Conservation (phyloP, 257 asterid genomes). For the Marsdenia floribunda region DNA sequence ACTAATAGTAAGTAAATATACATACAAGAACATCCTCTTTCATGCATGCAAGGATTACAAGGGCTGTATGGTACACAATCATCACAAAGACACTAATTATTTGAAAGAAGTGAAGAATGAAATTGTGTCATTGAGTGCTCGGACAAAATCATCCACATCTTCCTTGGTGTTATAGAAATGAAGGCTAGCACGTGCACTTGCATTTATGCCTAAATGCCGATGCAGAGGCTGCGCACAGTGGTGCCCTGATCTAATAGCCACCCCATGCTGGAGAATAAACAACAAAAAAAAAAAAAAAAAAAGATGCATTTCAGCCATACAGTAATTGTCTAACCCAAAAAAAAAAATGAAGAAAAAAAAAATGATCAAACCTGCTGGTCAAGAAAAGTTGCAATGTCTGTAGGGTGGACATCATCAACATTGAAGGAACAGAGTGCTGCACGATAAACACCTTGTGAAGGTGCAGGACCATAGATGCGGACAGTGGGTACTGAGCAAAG, state of each 20-base stretch:
- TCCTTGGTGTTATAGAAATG: conserved; percentile 92
- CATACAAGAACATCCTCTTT: conserved; percentile 5
- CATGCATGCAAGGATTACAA: not conserved
- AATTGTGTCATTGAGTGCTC: conserved; percentile 68
- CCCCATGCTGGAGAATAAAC: conserved; percentile 52
- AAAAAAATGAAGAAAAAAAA: too few relatives aligned
- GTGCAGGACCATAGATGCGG: conserved; percentile 80
- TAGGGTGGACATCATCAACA: conserved; percentile 73
- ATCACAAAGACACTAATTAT: conserved; percentile 15
- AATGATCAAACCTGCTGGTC: conserved; percentile 63
- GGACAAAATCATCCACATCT: conserved; percentile 67
- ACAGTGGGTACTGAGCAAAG: conserved; percentile 49
- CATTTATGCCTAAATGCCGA: conserved; percentile 61
- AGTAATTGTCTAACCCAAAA: not conserved
- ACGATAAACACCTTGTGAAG: conserved; percentile 52
- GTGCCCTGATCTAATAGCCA: conserved; percentile 91
- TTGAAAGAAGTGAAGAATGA: conserved; percentile 55
- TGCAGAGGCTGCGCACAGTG: conserved; percentile 98
- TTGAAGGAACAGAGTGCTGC: conserved; percentile 94
- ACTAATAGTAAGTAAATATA: not conserved
- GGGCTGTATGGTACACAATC: not conserved
- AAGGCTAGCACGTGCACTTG: conserved; percentile 93
- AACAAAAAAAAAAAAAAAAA: not conserved
- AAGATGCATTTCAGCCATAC: not conserved
- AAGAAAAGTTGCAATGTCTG: conserved; percentile 80